phyloP scores from a whole-genome alignment of 2,329 filamentous ascomycete species.

The Ophiostoma piceae region DNA sequence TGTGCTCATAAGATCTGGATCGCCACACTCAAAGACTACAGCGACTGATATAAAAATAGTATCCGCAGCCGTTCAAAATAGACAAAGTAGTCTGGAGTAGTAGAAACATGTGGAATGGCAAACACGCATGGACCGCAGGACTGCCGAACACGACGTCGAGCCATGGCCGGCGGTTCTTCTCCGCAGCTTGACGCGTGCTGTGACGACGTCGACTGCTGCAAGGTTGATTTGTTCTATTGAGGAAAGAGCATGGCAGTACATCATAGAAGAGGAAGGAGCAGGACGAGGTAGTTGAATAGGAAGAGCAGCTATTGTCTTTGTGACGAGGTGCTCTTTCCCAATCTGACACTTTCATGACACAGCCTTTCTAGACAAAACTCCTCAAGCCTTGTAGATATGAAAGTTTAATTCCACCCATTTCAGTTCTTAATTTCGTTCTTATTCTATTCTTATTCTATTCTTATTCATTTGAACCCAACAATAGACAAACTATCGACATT shows the following conservation, averaged over 20 bases:
- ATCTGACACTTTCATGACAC: not conserved
- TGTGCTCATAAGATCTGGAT: not conserved
- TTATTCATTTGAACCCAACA: not conserved
- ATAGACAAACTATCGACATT: not conserved
- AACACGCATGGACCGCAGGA: not conserved
- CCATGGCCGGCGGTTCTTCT: not conserved
- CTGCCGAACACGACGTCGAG: not conserved
- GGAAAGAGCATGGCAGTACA: not conserved
- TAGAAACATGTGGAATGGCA: not conserved
- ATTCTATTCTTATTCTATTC: not conserved
- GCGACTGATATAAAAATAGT: not conserved
- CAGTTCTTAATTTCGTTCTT: not conserved
- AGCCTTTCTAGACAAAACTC: not conserved
- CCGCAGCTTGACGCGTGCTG: not conserved
- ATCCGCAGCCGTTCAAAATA: not conserved
- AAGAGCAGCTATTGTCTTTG: not conserved
- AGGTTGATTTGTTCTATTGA: not conserved
- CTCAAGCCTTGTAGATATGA: not conserved
- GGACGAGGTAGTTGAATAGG: not conserved
- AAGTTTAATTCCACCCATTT: not conserved
- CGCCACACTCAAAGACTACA: not conserved
- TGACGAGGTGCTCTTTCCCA: conserved; percentile 5
- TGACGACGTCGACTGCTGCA: not conserved
- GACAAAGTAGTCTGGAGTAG: not conserved
- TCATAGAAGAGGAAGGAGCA: not conserved